phyloP scores from a whole-genome alignment of 2,329 filamentous ascomycete genomes.

The Fusarium sp. region DNA sequence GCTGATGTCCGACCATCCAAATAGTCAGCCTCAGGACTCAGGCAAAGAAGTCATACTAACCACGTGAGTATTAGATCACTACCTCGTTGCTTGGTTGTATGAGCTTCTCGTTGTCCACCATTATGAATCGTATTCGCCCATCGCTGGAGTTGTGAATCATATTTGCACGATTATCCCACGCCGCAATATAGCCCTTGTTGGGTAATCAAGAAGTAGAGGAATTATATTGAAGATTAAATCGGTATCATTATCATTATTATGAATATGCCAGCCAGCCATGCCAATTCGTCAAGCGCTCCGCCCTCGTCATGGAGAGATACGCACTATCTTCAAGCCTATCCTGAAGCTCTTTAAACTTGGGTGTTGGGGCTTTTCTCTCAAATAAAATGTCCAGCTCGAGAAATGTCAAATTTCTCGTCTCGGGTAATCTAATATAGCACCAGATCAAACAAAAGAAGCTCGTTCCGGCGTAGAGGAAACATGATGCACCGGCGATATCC shows the following conservation, averaged over 20 bases:
- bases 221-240: background rate
- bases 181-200: no score
- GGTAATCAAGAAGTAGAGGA: background rate
- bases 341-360: conserved; percentile 52
- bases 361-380: conserved; percentile 45
- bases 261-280: conserved; percentile 47
- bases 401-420: conserved; percentile 47
- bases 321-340: conserved; percentile 40
- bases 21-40: no score
- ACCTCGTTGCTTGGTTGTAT: no score
- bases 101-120: no score
- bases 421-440: conserved; percentile 49
- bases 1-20: no score
- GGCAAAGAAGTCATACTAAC: background rate
- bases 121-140: background rate
- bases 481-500: conserved; percentile 47
- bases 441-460: conserved; percentile 43
- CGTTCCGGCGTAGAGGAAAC: conserved; percentile 44
- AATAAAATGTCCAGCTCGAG: conserved; percentile 50
- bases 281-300: conserved; percentile 43
- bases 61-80: no score
- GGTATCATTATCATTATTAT: conserved; percentile 21
- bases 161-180: no score
- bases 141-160: no score
- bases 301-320: conserved; percentile 36